These are phyloP conservation scores for Colletotrichum sp. DNA, from an alignment of 2,329 filamentous ascomycete species.

Conservation along the genomic window DNA sequence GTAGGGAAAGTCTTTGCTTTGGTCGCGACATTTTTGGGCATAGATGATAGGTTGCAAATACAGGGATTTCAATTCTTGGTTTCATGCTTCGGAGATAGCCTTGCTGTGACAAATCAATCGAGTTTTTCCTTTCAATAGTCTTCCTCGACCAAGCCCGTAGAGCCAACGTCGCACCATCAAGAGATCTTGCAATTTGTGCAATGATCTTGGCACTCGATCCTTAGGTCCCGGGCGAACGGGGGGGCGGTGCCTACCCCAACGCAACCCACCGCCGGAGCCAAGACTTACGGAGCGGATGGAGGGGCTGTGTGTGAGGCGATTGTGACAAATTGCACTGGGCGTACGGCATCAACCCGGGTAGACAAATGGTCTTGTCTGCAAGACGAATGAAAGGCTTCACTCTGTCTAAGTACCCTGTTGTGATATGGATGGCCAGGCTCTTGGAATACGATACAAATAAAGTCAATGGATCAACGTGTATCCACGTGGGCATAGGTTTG, in stretches of 20 bases:
- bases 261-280: neutral
- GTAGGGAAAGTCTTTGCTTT: neutral
- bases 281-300: neutral
- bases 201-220: neutral
- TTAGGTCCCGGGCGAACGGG: neutral
- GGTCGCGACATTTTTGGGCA: neutral
- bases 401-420: neutral
- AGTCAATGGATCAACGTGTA: neutral
- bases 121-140: neutral
- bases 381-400: neutral
- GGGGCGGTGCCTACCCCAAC: neutral
- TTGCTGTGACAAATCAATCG: neutral
- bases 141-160: neutral
- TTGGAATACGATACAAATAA: neutral
- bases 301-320: neutral
- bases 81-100: neutral
- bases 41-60: neutral
- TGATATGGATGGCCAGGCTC: neutral
- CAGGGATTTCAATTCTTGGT: neutral
- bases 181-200: neutral
- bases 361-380: neutral
- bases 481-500: neutral
- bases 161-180: neutral
- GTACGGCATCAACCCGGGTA: neutral
- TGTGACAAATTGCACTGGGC: neutral